These are phyloP conservation scores for Ophiostoma fasciatum DNA, from an alignment of 2,329 filamentous ascomycete species.

Conservation along the genomic window DNA sequence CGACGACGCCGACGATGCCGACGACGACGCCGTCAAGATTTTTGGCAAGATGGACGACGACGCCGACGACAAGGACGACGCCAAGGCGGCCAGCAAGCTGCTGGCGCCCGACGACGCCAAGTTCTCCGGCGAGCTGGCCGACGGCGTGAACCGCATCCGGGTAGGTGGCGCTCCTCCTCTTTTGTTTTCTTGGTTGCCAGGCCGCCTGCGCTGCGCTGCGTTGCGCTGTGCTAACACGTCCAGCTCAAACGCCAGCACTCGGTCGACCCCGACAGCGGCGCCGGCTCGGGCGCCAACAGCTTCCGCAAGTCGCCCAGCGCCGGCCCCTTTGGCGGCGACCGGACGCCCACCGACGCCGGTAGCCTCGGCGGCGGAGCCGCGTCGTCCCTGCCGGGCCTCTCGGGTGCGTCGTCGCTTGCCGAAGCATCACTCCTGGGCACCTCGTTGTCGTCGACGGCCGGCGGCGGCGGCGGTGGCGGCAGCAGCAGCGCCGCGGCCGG, in stretches of 20 bases:
- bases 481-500: background rate
- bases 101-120: conserved; percentile 57
- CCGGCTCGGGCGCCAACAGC: conserved; percentile 21
- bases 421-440: too few species aligned
- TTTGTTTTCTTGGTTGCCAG: background rate
- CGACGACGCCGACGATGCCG: conserved; percentile 51
- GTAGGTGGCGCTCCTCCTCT: conserved; percentile 31
- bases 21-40: conserved; percentile 36
- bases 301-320: conserved; percentile 31
- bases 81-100: conserved; percentile 38
- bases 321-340: conserved; percentile 23
- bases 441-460: background rate
- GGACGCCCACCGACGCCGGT: conserved; percentile 26
- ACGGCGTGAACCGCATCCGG: conserved; percentile 69
- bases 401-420: too few species aligned
- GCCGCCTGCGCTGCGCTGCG: background rate
- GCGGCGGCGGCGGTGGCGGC: background rate
- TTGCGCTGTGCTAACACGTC: conserved; percentile 1
- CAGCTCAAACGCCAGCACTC: conserved; percentile 74
- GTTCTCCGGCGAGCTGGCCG: conserved; percentile 59
- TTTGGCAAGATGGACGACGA: conserved; percentile 52
- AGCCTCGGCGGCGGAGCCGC: background rate
- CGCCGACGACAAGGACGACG: conserved; percentile 39
- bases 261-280: conserved; percentile 44
- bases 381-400: too few species aligned